Percentiles rank a stretch among this genome's conserved stretches.
These are phyloP conservation scores for Colletotrichum melonis DNA, from an alignment of 2,329 filamentous ascomycete genomes.

Conservation along the genomic window DNA sequence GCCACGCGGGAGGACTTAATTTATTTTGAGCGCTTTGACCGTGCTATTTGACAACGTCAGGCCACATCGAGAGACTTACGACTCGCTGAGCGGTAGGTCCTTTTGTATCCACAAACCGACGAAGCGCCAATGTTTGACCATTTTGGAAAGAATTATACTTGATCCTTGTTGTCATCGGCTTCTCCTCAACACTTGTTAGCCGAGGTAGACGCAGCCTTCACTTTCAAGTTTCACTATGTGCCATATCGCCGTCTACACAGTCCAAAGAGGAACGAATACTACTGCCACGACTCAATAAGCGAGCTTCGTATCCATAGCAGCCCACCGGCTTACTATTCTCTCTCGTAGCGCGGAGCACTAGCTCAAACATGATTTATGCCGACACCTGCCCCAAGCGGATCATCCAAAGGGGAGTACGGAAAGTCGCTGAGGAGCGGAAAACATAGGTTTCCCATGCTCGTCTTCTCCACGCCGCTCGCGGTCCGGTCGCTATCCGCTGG, in stretches of 20 bases:
- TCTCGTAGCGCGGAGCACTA: neutral
- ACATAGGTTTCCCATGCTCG: neutral
- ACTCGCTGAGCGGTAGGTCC: neutral
- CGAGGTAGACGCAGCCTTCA: neutral
- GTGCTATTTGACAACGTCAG: neutral
- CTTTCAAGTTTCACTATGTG: neutral
- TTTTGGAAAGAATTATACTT: neutral
- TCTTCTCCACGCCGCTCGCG: neutral
- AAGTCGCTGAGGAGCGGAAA: neutral
- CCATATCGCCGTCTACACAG: neutral
- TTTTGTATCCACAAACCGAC: neutral
- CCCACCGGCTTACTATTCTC: neutral
- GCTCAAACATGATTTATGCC: neutral
- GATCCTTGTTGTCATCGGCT: neutral
- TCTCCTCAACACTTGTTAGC: neutral
- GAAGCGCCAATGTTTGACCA: neutral
- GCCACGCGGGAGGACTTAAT: neutral
- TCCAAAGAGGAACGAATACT: neutral
- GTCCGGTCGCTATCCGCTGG: neutral
- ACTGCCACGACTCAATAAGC: neutral
- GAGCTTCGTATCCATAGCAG: neutral
- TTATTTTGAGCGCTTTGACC: neutral
- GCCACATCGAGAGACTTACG: neutral
- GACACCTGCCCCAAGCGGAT: neutral
- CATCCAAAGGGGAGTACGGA: neutral